phyloP scores from a whole-genome alignment of 805 yeast genomes.

The Lipomyces kockii region DNA sequence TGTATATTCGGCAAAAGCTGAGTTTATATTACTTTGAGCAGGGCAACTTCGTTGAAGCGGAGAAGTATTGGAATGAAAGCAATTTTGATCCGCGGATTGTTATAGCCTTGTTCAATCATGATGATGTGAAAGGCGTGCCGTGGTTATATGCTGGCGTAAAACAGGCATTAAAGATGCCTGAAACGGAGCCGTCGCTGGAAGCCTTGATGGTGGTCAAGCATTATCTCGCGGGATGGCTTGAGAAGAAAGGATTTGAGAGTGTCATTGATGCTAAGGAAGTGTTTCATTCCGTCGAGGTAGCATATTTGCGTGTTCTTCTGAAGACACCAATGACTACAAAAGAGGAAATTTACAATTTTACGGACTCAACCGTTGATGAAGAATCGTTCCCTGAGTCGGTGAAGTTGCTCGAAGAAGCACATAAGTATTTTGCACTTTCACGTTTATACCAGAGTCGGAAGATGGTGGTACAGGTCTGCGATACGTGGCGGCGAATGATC shows the following conservation, averaged over 20 bases:
- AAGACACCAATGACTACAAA: constrained; percentile 33
- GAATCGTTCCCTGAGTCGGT: constrained; percentile 39
- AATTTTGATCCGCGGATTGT: constrained; percentile 46
- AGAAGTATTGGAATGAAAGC: constrained; percentile 47
- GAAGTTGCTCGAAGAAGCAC: constrained; percentile 35
- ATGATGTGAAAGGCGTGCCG: constrained; percentile 38
- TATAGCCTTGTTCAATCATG: constrained; percentile 38
- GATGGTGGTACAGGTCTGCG: constrained; percentile 41
- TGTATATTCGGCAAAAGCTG: constrained; percentile 48
- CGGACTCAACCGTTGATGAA: constrained; percentile 40
- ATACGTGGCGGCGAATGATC: constrained; percentile 39
- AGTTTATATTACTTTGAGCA: constrained; percentile 44
- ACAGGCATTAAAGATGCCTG: constrained; percentile 19
- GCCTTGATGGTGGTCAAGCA: constrained; percentile 37
- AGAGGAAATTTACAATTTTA: constrained; percentile 39
- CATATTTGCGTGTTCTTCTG: constrained; percentile 40
- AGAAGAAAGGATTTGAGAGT: constrained; percentile 42
- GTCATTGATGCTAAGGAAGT: constrained; percentile 40
- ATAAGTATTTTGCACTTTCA: constrained; percentile 41
- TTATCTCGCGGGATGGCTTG: constrained; percentile 42
- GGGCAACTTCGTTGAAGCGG: constrained; percentile 39
- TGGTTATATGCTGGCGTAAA: constrained; percentile 45
- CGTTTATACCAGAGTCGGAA: constrained; percentile 40
- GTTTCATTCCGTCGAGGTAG: constrained; percentile 43
- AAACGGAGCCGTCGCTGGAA: constrained; percentile 28